Evolutionary conservation across 257 asterid species (phyloP), one percentile per base, ranked within the genome.

Genomic region (Cruciata laevipes): DNA sequence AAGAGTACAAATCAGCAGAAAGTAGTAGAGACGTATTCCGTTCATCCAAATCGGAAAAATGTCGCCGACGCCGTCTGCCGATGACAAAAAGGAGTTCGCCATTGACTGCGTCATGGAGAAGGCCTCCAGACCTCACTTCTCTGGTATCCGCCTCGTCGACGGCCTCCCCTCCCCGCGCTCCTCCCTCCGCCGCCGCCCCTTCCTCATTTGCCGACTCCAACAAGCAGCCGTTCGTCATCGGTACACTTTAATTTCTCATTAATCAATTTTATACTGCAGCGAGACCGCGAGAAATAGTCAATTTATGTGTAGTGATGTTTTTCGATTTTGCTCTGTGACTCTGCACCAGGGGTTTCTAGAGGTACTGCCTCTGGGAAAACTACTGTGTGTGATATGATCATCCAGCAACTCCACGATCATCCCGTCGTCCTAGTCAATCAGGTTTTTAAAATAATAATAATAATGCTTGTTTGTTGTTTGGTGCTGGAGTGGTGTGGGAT

Each of bases 331-430:
- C 30, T 25, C n/a, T 21, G 37, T 18, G 23, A 13, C 27, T 14
- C 57, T 61, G 86, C 40, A 69, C 7, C 69, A 94, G 98, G 98
- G 73, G 98, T 94, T 79, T 94, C 99, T 24, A 98, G 99, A 35
- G 99, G 99, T 24, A 94, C 99, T 56, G 99, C 99, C 6, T 94
- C 99, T 0, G 99, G 97, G 51, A 94, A 94, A 77, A 88, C 97
- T 8, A 94, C 99, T 0, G 99, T 94, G 21, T 94, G 99, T 73
- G 99, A 94, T 75, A 88, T 94, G 99, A 94, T 94, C 75, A 94
- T 94, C 72, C 99, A 94, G 79, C 99, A 90, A 81, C 95, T 94
- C 66, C 99, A 94, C 60, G 99, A 94, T 83, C 99, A 94, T 67
- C 99, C 96, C 13, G 95, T 94, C 32, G 96, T 94, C 71, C 96